Evolutionary conservation across 2,329 filamentous ascomycete genomes (phyloP).

Genomic region (Chrysoporthe puriensis): DNA sequence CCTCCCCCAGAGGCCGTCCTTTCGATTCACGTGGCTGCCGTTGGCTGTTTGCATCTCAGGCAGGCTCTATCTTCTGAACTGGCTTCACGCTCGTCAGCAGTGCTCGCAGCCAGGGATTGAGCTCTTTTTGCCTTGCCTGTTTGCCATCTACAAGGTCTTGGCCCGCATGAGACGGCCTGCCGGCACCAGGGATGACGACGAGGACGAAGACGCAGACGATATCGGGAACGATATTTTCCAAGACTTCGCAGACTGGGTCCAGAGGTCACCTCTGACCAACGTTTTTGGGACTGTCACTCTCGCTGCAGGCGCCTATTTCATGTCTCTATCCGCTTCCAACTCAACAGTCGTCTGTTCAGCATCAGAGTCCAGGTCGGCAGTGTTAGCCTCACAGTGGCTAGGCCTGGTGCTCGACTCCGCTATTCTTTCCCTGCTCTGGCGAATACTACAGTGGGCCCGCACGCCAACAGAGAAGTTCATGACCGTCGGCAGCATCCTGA

Average conservation of each 20-base stretch:
- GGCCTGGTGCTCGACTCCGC: slow-evolving; percentile 51
- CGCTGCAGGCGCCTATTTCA: slow-evolving; percentile 47
- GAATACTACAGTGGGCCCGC: slow-evolving; percentile 54
- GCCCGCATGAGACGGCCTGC: slow-evolving; percentile 37
- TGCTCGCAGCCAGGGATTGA: slow-evolving; percentile 56
- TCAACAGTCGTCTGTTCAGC: slow-evolving; percentile 58
- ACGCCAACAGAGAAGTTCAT: slow-evolving; percentile 52
- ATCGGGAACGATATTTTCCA: slow-evolving; percentile 51
- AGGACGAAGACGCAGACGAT: slow-evolving; percentile 48
- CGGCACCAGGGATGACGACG: slow-evolving; percentile 31
- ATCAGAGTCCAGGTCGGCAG: slow-evolving; percentile 43
- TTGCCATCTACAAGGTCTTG: slow-evolving; percentile 51
- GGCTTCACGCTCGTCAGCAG: slow-evolving; percentile 51
- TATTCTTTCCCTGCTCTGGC: slow-evolving; percentile 54
- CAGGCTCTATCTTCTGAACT: slow-evolving; percentile 53
- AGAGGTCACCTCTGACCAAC: slow-evolving; percentile 44
- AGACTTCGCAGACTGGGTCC: slow-evolving; percentile 52
- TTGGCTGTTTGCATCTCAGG: slow-evolving; percentile 50
- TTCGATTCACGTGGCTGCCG: slow-evolving; percentile 49
- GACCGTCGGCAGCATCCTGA: slow-evolving; percentile 48
- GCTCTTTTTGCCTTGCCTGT: slow-evolving; percentile 51
- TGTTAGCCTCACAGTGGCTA: slow-evolving; percentile 47
- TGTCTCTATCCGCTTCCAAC: slow-evolving; percentile 42
- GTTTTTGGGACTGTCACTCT: slow-evolving; percentile 45
- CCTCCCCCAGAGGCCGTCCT: slow-evolving; percentile 49